These are phyloP conservation scores for Eutrema heterophyllum DNA, from an alignment of 345 rosid genomes.

Conservation along the genomic window DNA sequence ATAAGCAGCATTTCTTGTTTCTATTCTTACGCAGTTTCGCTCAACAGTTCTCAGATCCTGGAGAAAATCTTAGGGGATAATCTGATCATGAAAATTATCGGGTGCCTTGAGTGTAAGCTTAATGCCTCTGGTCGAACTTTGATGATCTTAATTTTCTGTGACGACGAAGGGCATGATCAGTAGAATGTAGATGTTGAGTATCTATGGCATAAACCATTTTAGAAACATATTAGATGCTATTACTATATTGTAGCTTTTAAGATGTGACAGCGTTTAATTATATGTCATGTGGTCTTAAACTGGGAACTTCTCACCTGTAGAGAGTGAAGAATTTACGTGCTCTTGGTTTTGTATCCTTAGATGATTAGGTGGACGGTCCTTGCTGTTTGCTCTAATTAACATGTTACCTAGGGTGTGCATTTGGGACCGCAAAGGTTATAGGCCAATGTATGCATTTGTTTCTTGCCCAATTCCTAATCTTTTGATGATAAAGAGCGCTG, in stretches of 20 bases:
- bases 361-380: neutral
- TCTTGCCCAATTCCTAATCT: neutral
- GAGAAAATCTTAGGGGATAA: constrained; percentile 82
- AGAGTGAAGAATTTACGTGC: neutral
- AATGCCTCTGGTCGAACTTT: neutral
- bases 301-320: neutral
- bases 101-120: constrained; percentile 89
- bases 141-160: constrained; percentile 2
- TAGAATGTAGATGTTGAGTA: constrained; percentile 2
- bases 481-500: constrained; percentile 2
- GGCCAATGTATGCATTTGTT: neutral
- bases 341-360: constrained; percentile 1
- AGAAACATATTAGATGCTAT: neutral
- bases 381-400: constrained; percentile 4
- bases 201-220: neutral
- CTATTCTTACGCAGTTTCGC: constrained; percentile 56
- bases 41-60: constrained; percentile 72
- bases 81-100: constrained; percentile 77
- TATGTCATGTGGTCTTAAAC: neutral
- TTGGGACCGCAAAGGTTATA: neutral
- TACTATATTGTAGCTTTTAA: neutral
- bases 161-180: neutral
- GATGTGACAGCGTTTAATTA: neutral
- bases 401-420: neutral
- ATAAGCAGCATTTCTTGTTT: constrained; percentile 13